These are phyloP conservation scores for Gracilaria caudata DNA, from an alignment of 23 red algal genomes.

Conservation along the genomic window DNA sequence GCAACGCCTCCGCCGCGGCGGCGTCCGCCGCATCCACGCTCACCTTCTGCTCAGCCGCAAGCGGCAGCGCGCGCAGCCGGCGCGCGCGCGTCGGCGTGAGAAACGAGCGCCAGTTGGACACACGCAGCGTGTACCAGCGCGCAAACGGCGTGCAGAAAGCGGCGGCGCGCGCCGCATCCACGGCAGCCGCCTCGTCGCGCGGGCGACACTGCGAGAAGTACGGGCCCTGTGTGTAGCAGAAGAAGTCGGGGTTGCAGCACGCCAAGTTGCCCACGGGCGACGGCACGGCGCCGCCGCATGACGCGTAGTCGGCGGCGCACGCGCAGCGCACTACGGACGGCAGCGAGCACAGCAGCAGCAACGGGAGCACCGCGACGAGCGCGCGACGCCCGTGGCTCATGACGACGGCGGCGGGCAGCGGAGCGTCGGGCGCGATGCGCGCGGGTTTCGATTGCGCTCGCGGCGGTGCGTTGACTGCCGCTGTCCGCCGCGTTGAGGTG, in stretches of 20 bases:
- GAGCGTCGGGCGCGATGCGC: background rate
- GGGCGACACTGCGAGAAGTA: constrained; percentile 69
- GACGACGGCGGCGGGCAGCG: too few relatives aligned
- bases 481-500: too few relatives aligned
- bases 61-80: background rate
- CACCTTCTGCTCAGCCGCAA: background rate
- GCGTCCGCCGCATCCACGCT: background rate
- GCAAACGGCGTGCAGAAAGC: background rate
- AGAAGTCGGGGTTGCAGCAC: constrained; percentile 35
- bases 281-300: constrained; percentile 46
- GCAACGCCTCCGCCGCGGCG: background rate
- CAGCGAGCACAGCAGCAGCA: background rate
- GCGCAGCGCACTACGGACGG: background rate
- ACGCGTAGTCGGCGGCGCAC: constrained; percentile 50
- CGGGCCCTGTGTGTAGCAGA: constrained; percentile 52
- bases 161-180: background rate
- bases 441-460: background rate
- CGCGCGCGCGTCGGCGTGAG: constrained; percentile 15
- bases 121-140: constrained; percentile 12
- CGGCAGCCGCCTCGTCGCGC: constrained; percentile 7
- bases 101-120: background rate
- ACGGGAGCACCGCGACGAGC: background rate
- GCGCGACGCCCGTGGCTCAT: too few relatives aligned
- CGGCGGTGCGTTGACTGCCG: too few relatives aligned
- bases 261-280: constrained; percentile 1